These are phyloP conservation scores for Metarhizium brunneum DNA, from an alignment of 2,329 filamentous ascomycete species.

Conservation along the genomic window DNA sequence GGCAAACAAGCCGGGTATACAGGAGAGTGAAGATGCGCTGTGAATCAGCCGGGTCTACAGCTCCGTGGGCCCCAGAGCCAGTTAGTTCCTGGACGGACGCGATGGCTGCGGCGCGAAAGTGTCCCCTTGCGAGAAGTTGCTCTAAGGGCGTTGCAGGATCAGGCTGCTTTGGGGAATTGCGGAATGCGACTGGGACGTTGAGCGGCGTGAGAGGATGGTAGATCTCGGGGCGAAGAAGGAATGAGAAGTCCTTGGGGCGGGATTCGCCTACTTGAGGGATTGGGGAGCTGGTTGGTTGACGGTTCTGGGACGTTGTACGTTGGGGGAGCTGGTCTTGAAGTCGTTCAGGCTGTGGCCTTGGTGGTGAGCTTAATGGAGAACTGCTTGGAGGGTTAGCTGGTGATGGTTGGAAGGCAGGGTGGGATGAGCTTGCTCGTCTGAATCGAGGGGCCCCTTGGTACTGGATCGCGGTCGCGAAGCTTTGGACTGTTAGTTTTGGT, in stretches of 20 bases:
- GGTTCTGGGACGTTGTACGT: constrained; percentile 10
- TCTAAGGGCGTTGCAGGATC: constrained; percentile 54
- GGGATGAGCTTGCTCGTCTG: constrained; percentile 6
- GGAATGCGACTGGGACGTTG: constrained; percentile 55
- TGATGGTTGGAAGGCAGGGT: no score
- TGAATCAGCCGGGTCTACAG: constrained; percentile 45
- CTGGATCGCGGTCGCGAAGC: constrained; percentile 10
- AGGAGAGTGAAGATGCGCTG: constrained; percentile 65
- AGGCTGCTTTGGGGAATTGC: constrained; percentile 57
- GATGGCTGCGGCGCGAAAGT: constrained; percentile 73
- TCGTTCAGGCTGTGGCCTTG: constrained; percentile 6
- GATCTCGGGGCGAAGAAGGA: constrained; percentile 68
- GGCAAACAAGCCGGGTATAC: constrained; percentile 71
- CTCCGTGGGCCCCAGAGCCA: constrained; percentile 33
- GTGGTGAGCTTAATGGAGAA: constrained; percentile 3
- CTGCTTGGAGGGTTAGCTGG: background rate
- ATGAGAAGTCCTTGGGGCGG: constrained; percentile 61
- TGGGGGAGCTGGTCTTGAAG: constrained; percentile 9
- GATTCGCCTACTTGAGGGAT: constrained; percentile 20
- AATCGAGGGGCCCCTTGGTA: constrained; percentile 8
- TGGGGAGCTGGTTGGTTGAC: constrained; percentile 15
- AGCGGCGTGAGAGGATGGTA: constrained; percentile 71
- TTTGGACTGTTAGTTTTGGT: background rate
- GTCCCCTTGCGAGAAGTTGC: constrained; percentile 58
- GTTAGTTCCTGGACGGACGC: constrained; percentile 53